Evolutionary conservation across 1,284 basidiomycete genomes (phyloP).

Genomic region (Austropuccinia psidii): DNA sequence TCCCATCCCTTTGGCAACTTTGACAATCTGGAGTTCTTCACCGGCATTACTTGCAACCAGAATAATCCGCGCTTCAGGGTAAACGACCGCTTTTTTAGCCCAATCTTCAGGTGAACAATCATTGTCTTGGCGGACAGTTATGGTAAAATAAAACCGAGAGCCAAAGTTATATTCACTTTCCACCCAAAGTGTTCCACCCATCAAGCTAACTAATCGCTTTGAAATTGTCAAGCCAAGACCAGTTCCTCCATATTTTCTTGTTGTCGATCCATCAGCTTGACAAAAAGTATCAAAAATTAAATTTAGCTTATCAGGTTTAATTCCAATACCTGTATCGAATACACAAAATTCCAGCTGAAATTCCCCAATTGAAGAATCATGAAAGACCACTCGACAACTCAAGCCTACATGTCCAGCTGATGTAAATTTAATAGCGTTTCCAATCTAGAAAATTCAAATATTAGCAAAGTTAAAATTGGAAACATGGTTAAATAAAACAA

Average conservation of each 20-base stretch:
- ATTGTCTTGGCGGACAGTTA: slow-evolving; percentile 50
- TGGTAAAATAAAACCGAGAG: slow-evolving; percentile 95
- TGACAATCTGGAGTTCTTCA: slow-evolving; percentile 23
- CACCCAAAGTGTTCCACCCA: slow-evolving; percentile 99
- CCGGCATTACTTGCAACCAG: slow-evolving; percentile 23
- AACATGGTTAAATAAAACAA: too few species aligned
- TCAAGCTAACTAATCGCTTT: slow-evolving; percentile 84
- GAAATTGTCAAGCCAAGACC: slow-evolving; percentile 71
- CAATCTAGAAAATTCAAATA: slow-evolving; percentile 53
- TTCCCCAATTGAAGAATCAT: slow-evolving; percentile 63
- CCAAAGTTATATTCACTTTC: slow-evolving; percentile 81
- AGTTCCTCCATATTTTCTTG: slow-evolving; percentile 89
- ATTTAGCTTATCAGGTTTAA: slow-evolving; percentile 96
- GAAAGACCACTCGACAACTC: slow-evolving; percentile 64
- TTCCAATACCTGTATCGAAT: slow-evolving; percentile 95
- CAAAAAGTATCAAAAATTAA: slow-evolving; percentile 99
- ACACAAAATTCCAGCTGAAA: slow-evolving; percentile 93
- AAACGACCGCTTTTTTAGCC: slow-evolving; percentile 23
- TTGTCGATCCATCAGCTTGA: slow-evolving; percentile 73
- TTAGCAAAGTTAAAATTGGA: neutral
- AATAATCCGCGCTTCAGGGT: slow-evolving; percentile 23
- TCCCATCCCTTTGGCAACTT: slow-evolving; percentile 26
- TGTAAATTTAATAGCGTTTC: slow-evolving; percentile 88
- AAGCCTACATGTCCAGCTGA: slow-evolving; percentile 85
- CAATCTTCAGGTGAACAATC: slow-evolving; percentile 12